phyloP scores from a whole-genome alignment of 345 rosid species.

The Excoecaria agallocha region DNA sequence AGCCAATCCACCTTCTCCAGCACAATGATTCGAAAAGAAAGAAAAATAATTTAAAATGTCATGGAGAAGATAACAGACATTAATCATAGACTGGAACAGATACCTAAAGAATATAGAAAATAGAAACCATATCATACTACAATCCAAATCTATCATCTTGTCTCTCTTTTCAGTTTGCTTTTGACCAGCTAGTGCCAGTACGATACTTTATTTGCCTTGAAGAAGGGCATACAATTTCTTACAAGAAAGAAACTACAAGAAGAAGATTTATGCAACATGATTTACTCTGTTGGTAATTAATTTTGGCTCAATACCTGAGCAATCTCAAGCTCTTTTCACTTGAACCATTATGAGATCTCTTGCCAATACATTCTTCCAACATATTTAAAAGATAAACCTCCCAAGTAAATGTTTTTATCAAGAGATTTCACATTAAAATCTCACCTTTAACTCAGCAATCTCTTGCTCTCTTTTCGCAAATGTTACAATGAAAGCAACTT shows the following conservation, averaged over 20 bases:
- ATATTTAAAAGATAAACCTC: neutral
- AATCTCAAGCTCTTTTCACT: neutral
- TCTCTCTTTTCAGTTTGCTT: neutral
- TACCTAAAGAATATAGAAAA: neutral
- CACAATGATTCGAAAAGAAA: no score
- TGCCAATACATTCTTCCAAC: neutral
- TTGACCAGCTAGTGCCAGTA: neutral
- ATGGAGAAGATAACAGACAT: no score
- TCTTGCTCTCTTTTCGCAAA: conserved; percentile 95
- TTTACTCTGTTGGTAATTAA: neutral
- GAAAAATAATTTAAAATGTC: neutral
- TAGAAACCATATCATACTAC: neutral
- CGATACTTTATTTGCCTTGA: neutral
- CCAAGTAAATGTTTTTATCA: neutral
- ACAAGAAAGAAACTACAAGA: neutral
- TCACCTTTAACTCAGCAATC: conserved; percentile 87
- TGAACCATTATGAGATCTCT: neutral
- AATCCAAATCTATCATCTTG: neutral
- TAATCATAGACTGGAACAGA: no score
- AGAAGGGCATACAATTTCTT: neutral
- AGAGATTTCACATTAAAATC: neutral
- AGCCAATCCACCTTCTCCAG: no score
- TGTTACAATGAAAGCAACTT: conserved; percentile 93
- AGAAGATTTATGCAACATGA: neutral
- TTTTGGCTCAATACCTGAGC: neutral